Conservation (phyloP, 2,329 filamentous ascomycete genomes). For the Penicillium sp. region DNA sequence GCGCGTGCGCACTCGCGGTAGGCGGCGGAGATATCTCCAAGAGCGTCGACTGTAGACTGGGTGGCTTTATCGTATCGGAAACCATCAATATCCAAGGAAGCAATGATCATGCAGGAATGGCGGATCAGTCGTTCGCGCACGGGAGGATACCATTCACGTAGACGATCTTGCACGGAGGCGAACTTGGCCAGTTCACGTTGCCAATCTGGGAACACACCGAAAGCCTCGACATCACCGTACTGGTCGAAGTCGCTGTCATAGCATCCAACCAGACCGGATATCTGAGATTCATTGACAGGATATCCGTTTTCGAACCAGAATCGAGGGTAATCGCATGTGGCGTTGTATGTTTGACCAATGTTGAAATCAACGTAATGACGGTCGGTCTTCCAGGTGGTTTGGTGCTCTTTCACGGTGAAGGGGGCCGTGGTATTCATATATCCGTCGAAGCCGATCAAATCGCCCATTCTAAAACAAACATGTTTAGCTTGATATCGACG, state of each 20-base stretch:
- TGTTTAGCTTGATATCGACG: background rate
- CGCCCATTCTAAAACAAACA: slow-evolving; percentile 47
- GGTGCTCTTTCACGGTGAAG: slow-evolving; percentile 56
- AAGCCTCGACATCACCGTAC: slow-evolving; percentile 64
- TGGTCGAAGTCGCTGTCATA: slow-evolving; percentile 65
- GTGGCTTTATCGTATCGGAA: slow-evolving; percentile 67
- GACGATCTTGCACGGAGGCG: slow-evolving; percentile 65
- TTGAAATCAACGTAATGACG: slow-evolving; percentile 61
- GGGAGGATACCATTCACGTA: slow-evolving; percentile 62
- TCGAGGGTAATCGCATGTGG: slow-evolving; percentile 57
- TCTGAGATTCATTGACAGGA: slow-evolving; percentile 49
- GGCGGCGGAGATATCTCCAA: slow-evolving; percentile 58
- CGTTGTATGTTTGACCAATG: slow-evolving; percentile 53
- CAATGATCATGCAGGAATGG: slow-evolving; percentile 63
- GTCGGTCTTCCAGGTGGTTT: slow-evolving; percentile 55
- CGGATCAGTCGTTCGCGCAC: slow-evolving; percentile 60
- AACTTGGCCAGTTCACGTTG: slow-evolving; percentile 65
- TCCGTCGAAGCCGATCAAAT: slow-evolving; percentile 64
- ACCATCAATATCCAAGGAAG: slow-evolving; percentile 63
- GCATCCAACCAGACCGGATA: slow-evolving; percentile 53
- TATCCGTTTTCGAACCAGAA: slow-evolving; percentile 62
- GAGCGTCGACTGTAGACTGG: slow-evolving; percentile 62
- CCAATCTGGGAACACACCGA: slow-evolving; percentile 64
- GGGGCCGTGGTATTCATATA: slow-evolving; percentile 59
- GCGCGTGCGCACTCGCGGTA: slow-evolving; percentile 58